phyloP scores from a whole-genome alignment of 768 basidiomycete genomes.

The Leccinum uliginosum region DNA sequence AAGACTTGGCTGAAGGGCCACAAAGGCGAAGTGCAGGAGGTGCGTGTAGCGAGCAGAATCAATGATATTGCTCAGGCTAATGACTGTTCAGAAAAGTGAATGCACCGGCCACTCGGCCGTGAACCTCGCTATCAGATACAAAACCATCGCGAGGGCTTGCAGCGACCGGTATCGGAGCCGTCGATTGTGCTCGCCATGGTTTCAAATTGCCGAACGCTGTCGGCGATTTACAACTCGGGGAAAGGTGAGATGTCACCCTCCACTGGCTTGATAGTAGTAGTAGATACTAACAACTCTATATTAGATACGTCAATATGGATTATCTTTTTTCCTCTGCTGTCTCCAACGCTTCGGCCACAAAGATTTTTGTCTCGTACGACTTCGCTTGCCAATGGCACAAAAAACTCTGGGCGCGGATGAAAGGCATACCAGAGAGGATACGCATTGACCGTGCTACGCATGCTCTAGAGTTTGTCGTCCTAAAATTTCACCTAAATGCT shows the following conservation, averaged over 20 bases:
- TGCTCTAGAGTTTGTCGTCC: conserved; percentile 19
- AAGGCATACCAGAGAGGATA: neutral
- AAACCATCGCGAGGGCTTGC: neutral
- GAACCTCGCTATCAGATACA: neutral
- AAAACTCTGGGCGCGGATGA: neutral
- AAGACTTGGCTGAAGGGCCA: neutral
- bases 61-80: neutral
- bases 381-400: no score
- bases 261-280: neutral
- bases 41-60: neutral
- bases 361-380: neutral
- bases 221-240: neutral
- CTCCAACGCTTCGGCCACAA: neutral
- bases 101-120: neutral
- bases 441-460: neutral
- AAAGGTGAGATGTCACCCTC: neutral
- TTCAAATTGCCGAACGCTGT: neutral
- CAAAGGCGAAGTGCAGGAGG: neutral
- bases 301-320: neutral
- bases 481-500: conserved; percentile 35
- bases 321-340: neutral
- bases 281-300: neutral
- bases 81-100: neutral
- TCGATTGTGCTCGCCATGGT: neutral
- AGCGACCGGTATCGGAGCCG: neutral